Base-by-base conservation (phyloP, 306 rosid genomes). In the Canavalia gladiata region DNA sequence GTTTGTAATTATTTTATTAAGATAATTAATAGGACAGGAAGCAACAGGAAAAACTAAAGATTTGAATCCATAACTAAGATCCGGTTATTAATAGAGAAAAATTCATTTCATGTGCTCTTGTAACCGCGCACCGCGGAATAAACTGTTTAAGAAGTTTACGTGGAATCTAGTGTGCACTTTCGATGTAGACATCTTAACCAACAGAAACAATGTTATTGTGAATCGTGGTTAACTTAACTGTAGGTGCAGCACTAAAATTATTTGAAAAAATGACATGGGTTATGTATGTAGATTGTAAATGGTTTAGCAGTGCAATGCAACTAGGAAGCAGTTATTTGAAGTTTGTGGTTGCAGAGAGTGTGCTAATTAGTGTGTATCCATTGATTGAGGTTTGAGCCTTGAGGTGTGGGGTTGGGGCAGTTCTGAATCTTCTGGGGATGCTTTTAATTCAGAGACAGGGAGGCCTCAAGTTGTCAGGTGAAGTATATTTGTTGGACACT, bases 371-470 rank as follows among this genome's bases (percentile, higher is more conserved):
- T 8, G 77, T 52, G 51, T 5, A 39, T 18, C 25, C 25, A 18
- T 37, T 35, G 13, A 34, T 7, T 34, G 31, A 3, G 7, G 63
- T 8, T 12, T 73, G 77, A 55, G 25, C 25, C 25, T 56, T 73
- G 41, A 1, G 66, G 78, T 55, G 4, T 74, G 67, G 41, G 67
- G 67, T 56, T 67, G 29, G 37, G 41, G 54, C 8, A 18, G 13
- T 54, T 37, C 2, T 5, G 67, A 55, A 55, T 58, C 1, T 42
- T 42, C 0, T 12, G 5, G 30, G 4, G 8, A 8, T 30, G 5
- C 68, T 62, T 34, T 11, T 0, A 31, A 30, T 31, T 30, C 13
- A 31, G 67, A 60, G 1, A 2, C 43, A 60, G 43, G 43, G 68
- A 60, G 42, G 68, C 1, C 42, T 0, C 4, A n/a, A 60, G 68